Evolutionary conservation across 129 eudicot genomes (phyloP).

Genomic region (Flaveria trinervia): DNA sequence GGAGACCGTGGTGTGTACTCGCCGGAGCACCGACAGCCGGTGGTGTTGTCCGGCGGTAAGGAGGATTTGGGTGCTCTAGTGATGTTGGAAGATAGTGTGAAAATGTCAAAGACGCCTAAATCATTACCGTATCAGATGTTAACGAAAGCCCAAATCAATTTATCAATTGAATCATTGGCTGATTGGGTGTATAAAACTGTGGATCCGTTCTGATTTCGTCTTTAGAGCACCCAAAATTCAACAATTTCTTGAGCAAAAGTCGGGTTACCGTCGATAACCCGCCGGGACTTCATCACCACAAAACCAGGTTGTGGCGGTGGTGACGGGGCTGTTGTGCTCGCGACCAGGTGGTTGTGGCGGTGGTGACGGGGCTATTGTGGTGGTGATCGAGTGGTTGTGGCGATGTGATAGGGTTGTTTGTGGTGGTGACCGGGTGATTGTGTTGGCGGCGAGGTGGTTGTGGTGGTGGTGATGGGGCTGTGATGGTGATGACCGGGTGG

Average conservation of each 20-base stretch:
- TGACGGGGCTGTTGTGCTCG: no score
- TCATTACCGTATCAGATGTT: constrained; percentile 60
- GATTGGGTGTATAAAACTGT: constrained; percentile 86
- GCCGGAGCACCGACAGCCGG: not conserved
- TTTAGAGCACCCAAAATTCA: constrained; percentile 80
- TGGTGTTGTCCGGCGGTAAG: constrained; percentile 70
- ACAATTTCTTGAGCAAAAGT: constrained; percentile 61
- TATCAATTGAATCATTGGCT: constrained; percentile 62
- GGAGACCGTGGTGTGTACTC: not conserved
- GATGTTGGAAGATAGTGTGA: constrained; percentile 84
- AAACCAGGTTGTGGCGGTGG: no score
- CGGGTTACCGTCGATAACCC: constrained; percentile 54
- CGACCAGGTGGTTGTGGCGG: no score
- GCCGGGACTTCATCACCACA: constrained; percentile 53
- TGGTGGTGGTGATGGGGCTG: no score
- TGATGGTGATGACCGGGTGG: no score
- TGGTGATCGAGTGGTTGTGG: no score
- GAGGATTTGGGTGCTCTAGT: constrained; percentile 85
- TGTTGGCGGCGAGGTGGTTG: no score
- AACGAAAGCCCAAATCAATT: constrained; percentile 59
- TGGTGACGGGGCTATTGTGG: no score
- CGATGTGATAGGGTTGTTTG: no score
- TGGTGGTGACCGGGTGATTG: no score
- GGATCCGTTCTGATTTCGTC: constrained; percentile 71
- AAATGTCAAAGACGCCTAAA: constrained; percentile 71